Base-by-base conservation (phyloP, 2,329 filamentous ascomycete genomes). In the Cytospora piceicola region DNA sequence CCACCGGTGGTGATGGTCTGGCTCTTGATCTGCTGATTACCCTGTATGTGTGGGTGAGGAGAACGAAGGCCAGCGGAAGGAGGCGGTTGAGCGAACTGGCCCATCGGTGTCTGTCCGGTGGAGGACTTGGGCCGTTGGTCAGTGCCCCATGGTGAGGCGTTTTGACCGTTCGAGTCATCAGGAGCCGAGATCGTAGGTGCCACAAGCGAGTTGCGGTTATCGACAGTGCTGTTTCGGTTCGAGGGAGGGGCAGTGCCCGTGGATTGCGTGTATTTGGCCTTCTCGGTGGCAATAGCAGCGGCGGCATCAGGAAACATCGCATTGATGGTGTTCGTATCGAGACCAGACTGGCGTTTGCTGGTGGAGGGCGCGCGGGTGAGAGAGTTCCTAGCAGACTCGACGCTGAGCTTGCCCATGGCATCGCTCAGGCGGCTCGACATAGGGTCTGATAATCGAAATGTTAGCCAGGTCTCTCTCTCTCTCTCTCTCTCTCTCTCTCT, bases 221-320 rank as follows among this genome's bases (percentile, higher is more conserved):
- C 93, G 64, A 93, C 86, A 68, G 89, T 84, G 77, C 94, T 98
- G 80, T 97, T 98, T 67, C 95, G 89, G 82, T 96, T 97, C 27
- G 95, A 97, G 0, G 92, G 88, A 4, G 94, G 93, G 27, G 90
- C 89, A 70, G 94, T 93, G 67, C 94, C 95, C 4, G 94, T 97
- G 76, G 96, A 92, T 77, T 97, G 94, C 22, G 94, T 96, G 75
- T 96, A 98, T 77, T 97, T 96, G 66, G 94, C 94, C 82, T 97
- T 97, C 78, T 99, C 94, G 68, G 95, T 96, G 30, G 94, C 94
- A 77, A 99, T 98, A n/a, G 95, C 95, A 52, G 94, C 94, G 17
- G 95, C 95, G 54, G 95, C 95, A 81, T 99, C 95, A 8, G 95
- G 95, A 77, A 99, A 99, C 95, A 99, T 98, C 73, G 93, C 93